Evolutionary conservation across 495 filamentous ascomycete genomes (phyloP).

Genomic region (Hypoxylon cercidicola): DNA sequence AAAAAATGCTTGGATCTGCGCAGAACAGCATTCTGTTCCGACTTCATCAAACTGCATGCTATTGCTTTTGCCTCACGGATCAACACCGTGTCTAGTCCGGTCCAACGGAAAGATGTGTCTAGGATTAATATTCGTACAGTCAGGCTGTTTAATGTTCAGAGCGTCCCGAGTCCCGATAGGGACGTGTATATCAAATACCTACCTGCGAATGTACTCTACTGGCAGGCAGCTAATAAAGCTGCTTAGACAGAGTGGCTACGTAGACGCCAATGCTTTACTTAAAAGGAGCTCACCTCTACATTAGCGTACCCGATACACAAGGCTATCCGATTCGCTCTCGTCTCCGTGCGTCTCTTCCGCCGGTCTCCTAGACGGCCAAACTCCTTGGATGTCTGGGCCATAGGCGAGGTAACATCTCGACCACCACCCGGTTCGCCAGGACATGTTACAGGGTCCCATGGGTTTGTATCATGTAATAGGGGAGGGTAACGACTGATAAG

Average conservation of each 20-base stretch:
- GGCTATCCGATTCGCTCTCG: conserved; percentile 33
- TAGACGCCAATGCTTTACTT: conserved; percentile 14
- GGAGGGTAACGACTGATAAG: conserved; percentile 27
- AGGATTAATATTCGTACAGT: conserved; percentile 10
- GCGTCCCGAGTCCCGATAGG: conserved; percentile 7
- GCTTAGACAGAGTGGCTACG: conserved; percentile 17
- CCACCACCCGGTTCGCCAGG: conserved; percentile 19
- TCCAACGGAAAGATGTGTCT: conserved; percentile 24
- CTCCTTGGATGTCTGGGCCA: conserved; percentile 10
- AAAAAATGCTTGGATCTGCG: conserved; percentile 1
- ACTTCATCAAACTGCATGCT: conserved; percentile 2
- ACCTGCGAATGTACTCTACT: not conserved
- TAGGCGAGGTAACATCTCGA: conserved; percentile 30
- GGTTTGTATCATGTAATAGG: conserved; percentile 38
- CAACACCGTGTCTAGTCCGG: conserved; percentile 21
- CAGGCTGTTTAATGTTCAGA: conserved; percentile 11
- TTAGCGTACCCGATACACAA: conserved; percentile 22
- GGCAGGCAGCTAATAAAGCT: conserved; percentile 7
- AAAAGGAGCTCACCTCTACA: conserved; percentile 13
- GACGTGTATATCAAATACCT: not conserved
- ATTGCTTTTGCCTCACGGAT: conserved; percentile 1
- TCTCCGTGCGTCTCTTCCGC: conserved; percentile 14
- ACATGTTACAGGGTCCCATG: conserved; percentile 10
- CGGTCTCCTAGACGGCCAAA: conserved; percentile 26
- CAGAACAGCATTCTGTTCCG: not conserved